Evolutionary conservation across 768 basidiomycete species (phyloP).

Genomic region (Lentinula boryana): DNA sequence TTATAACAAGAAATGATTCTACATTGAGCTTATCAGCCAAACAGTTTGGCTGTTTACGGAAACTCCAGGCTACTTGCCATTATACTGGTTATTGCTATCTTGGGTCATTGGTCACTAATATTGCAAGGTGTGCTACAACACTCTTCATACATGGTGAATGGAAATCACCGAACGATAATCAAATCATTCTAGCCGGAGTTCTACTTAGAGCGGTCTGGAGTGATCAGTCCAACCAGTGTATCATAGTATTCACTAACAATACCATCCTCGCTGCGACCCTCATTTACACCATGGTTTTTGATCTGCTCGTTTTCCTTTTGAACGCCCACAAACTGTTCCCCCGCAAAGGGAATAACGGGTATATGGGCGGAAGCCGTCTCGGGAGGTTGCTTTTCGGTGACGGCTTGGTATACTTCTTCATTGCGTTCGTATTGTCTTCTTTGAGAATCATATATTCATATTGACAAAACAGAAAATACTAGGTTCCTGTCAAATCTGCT

Average conservation of each 20-base stretch:
- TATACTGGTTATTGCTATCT: constrained; percentile 48
- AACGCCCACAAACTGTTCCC: constrained; percentile 54
- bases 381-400: constrained; percentile 66
- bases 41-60: constrained; percentile 63
- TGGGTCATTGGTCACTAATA: constrained; percentile 69
- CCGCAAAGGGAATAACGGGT: constrained; percentile 21
- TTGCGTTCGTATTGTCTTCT: constrained; percentile 44
- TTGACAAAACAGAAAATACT: not conserved
- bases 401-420: constrained; percentile 65
- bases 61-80: constrained; percentile 46
- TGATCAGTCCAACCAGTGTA: constrained; percentile 38
- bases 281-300: constrained; percentile 72
- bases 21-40: not conserved
- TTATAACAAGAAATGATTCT: not conserved
- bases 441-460: not conserved
- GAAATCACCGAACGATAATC: not conserved
- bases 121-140: constrained; percentile 44
- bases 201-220: constrained; percentile 56
- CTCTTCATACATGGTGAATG: not conserved
- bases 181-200: constrained; percentile 31
- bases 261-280: constrained; percentile 57
- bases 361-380: constrained; percentile 47
- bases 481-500: constrained; percentile 66
- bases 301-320: constrained; percentile 54
- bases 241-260: constrained; percentile 54